These are phyloP conservation scores for Sporobolomyces phaffii DNA, from an alignment of 768 basidiomycete genomes.

Conservation along the genomic window DNA sequence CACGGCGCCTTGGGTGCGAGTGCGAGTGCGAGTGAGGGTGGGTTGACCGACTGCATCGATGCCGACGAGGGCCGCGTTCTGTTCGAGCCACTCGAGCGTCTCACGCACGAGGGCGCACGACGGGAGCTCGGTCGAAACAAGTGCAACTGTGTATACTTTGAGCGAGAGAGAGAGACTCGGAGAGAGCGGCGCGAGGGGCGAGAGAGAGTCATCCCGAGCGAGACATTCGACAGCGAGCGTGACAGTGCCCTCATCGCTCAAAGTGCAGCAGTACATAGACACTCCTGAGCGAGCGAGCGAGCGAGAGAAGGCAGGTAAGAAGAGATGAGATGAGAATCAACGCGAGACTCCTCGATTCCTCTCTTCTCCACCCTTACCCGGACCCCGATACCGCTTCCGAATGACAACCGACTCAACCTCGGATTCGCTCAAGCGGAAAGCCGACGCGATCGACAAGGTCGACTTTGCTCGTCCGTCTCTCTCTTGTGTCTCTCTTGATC, in stretches of 20 bases:
- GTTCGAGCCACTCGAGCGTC: neutral
- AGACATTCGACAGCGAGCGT: too few species aligned
- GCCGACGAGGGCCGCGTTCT: neutral
- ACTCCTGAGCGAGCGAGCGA: too few species aligned
- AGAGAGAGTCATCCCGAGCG: too few species aligned
- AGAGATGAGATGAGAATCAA: too few species aligned
- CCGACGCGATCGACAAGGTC: conserved; percentile 29
- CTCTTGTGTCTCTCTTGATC: neutral
- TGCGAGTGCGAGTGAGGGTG: accelerated
- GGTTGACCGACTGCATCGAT: neutral
- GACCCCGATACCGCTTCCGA: too few species aligned
- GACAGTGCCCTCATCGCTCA: too few species aligned
- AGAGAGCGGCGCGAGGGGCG: too few species aligned
- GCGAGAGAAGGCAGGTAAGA: too few species aligned
- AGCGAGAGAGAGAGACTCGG: too few species aligned
- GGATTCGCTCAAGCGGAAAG: conserved; percentile 33
- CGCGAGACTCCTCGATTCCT: too few species aligned
- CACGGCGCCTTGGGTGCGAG: neutral
- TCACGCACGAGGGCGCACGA: neutral
- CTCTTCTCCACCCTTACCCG: too few species aligned
- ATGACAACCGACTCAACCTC: neutral
- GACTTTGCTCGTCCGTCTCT: conserved; percentile 27
- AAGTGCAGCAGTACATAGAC: too few species aligned
- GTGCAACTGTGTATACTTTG: neutral
- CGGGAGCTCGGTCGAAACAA: neutral